Evolutionary conservation across 176 grass and related monocot genomes (phyloP), one percentile per base, ranked within the genome.

Genomic region (Tillandsia fasciculata): DNA sequence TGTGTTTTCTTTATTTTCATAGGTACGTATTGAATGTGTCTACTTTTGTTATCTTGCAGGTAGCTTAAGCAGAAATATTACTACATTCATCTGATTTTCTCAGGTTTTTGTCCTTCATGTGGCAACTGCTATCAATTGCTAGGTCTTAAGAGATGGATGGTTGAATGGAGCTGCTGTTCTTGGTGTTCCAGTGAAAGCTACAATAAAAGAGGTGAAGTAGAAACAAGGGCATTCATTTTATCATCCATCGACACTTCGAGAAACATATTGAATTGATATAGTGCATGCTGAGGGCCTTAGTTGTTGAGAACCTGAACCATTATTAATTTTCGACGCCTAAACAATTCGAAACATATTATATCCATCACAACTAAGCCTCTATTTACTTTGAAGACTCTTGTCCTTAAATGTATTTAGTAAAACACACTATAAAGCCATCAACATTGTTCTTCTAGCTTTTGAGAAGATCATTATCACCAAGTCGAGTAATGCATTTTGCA

Each of bases 151-250:
- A 83, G 94, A 99, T 82, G 94, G 85, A 54, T 82, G 72, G 63
- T 65, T 84, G 71, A 84, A 93, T 80, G 94, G 94, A 67, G 94
- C 94, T 81, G 90, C 94, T 88, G 94, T 99, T 65, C 94, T 93
- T 81, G 94, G 94, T 18, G 94, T 99, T 64, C 94, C 90, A 64
- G 90, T 86, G 56, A 93, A 99, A 90, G 89, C 90, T 69, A 99
- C 94, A 26, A 88, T 99, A 57, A 99, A 99, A 75, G 90, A 99
- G 87, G 94, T 90, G 11, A 63, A 18, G 57, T 63, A 63, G 33
- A 42, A 66, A 24, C 11, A 66, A 59, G 56, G 56, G 56, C 33
- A 42, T 42, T 42, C 33, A 42, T 42, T 42, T 42, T 42, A 42
- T 42, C 33, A 5, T 42, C 4, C 54, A 22, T 17, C n/a, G 54